Percentiles rank a stretch among this genome's conserved stretches.
phyloP scores from a whole-genome alignment of 768 basidiomycete genomes.

The Xanthoconium stramineum region DNA sequence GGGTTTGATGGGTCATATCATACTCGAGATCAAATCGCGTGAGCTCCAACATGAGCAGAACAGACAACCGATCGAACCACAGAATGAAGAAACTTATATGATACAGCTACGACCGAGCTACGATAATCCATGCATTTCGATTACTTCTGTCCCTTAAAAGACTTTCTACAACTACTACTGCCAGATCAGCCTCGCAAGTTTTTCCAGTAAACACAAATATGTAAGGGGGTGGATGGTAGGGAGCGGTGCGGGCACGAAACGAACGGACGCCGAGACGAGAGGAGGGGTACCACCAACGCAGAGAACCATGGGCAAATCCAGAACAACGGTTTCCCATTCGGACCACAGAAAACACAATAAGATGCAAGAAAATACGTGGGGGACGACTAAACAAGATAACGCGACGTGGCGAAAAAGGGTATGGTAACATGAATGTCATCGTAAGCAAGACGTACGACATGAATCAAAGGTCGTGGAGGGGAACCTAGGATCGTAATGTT shows the following conservation, averaged over 20 bases:
- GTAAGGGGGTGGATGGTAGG: constrained; percentile 7
- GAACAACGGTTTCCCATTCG: constrained; percentile 17
- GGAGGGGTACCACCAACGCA: constrained; percentile 10
- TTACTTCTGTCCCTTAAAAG: constrained; percentile 29
- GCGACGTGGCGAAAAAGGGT: constrained; percentile 28
- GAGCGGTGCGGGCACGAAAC: constrained; percentile 1
- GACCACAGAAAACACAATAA: constrained; percentile 21
- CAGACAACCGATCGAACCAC: background rate
- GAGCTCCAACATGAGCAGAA: background rate
- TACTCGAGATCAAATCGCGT: background rate
- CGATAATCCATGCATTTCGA: constrained; percentile 26
- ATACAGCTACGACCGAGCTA: constrained; percentile 28
- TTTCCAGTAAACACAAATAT: constrained; percentile 23
- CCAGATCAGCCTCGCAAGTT: constrained; percentile 26
- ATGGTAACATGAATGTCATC: constrained; percentile 28
- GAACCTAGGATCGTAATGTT: constrained; percentile 18
- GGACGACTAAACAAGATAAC: constrained; percentile 29
- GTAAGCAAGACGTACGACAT: constrained; percentile 31
- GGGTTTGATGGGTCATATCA: too few species aligned
- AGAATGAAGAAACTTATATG: constrained; percentile 18
- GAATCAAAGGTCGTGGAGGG: constrained; percentile 12
- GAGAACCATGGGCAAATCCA: constrained; percentile 18
- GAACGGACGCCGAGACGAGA: constrained; percentile 7
- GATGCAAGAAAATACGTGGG: constrained; percentile 21
- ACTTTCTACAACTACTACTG: constrained; percentile 24